Percentiles rank a stretch among this genome's conserved stretches.
phyloP scores from a whole-genome alignment of 306 rosid genomes.

The Medicago arabica region DNA sequence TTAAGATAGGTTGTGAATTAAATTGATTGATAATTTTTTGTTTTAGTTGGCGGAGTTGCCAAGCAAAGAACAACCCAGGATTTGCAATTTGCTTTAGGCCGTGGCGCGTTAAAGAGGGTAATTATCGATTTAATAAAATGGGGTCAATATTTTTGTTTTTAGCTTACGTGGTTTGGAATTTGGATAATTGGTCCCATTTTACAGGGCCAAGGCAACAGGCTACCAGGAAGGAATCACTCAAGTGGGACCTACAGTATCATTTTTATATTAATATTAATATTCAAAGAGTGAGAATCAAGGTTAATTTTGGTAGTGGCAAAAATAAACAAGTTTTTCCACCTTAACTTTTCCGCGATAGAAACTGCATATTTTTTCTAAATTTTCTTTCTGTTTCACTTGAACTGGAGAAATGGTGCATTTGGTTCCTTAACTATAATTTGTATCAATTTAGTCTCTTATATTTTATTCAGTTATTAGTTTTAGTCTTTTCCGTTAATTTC shows the following conservation, averaged over 20 bases:
- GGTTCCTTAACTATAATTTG: too few relatives aligned
- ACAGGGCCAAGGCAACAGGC: background rate
- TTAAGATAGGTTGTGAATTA: too few relatives aligned
- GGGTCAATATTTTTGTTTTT: background rate
- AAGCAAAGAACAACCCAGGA: slow-evolving; percentile 38
- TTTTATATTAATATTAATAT: background rate
- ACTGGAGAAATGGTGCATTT: too few relatives aligned
- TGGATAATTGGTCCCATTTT: background rate
- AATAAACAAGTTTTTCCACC: too few relatives aligned
- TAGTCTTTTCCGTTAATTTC: too few relatives aligned
- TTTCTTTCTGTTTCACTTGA: too few relatives aligned
- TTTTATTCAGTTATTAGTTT: too few relatives aligned
- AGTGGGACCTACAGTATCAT: background rate
- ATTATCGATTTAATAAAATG: background rate
- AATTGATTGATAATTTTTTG: background rate
- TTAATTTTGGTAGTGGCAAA: background rate
- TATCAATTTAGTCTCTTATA: too few relatives aligned
- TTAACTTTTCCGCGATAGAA: too few relatives aligned
- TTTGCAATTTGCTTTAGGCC: background rate
- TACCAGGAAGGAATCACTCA: background rate
- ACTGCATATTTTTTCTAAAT: too few relatives aligned
- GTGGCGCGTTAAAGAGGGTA: background rate
- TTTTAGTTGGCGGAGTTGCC: slow-evolving; percentile 23
- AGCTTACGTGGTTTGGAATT: background rate
- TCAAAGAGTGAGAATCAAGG: background rate